These are phyloP conservation scores for Domatiomyces globalis DNA, from an alignment of 2,329 filamentous ascomycete species.

Conservation along the genomic window DNA sequence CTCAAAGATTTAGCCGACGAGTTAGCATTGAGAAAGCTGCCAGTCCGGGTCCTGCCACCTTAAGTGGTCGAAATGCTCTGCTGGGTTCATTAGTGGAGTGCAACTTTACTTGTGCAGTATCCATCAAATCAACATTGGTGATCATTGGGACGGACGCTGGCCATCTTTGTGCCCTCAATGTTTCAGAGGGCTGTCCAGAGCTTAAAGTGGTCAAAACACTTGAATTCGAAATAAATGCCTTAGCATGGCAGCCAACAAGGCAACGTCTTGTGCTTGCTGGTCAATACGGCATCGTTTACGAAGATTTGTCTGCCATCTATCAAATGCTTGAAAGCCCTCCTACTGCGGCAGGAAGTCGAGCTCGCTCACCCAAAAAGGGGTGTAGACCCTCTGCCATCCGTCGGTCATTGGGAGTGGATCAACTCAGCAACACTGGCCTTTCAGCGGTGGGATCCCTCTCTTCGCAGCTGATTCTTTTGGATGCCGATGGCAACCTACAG, in stretches of 20 bases:
- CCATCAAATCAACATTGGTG: constrained; percentile 58
- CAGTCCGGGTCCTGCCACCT: constrained; percentile 47
- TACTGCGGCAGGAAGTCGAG: neutral
- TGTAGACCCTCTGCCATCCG: constrained; percentile 10
- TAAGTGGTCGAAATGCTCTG: constrained; percentile 76
- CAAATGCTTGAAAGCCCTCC: neutral
- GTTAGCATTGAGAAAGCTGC: constrained; percentile 22
- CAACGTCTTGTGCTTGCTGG: constrained; percentile 9
- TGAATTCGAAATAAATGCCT: constrained; percentile 8
- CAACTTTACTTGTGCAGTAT: constrained; percentile 65
- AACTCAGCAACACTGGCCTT: constrained; percentile 26
- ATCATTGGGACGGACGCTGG: constrained; percentile 79
- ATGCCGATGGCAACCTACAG: constrained; percentile 60
- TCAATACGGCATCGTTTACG: constrained; percentile 8
- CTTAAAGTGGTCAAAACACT: constrained; percentile 10
- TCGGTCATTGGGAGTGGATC: constrained; percentile 12
- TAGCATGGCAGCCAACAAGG: constrained; percentile 4
- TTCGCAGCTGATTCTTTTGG: constrained; percentile 58
- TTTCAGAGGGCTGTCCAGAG: constrained; percentile 8
- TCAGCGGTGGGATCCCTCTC: constrained; percentile 56
- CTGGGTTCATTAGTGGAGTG: constrained; percentile 68
- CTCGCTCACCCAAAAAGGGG: constrained; percentile 1
- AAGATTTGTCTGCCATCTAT: constrained; percentile 6
- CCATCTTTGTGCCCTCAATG: constrained; percentile 72
- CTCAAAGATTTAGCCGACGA: constrained; percentile 46